Evolutionary conservation across 768 basidiomycete genomes (phyloP).

Genomic region (Macrolepiota dolichaula): DNA sequence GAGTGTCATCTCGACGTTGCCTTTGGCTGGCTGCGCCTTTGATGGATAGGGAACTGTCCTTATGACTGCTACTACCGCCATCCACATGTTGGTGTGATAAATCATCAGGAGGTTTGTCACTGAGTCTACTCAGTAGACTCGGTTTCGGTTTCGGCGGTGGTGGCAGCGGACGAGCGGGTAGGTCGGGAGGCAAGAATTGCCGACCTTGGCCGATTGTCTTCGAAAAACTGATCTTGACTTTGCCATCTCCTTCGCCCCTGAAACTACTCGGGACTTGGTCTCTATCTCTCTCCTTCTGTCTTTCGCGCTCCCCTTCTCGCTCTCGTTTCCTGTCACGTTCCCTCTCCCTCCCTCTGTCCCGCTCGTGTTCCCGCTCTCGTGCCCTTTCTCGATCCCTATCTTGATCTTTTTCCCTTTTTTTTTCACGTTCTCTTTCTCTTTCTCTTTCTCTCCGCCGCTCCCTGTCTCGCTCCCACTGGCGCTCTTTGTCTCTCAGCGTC

Average conservation of each 20-base stretch:
- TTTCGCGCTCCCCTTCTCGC: conserved; percentile 14
- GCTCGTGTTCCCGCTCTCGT: background rate
- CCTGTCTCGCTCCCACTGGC: conserved; percentile 13
- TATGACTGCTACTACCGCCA: background rate
- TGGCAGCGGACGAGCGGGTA: conserved; percentile 1
- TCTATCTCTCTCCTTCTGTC: conserved; percentile 18
- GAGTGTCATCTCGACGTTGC: conserved; percentile 10
- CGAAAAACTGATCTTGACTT: conserved; percentile 4
- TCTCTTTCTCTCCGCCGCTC: conserved; percentile 19
- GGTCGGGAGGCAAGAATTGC: background rate
- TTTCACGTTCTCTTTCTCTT: conserved; percentile 12
- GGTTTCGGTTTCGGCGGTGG: background rate
- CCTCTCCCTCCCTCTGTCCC: background rate
- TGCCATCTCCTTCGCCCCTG: background rate
- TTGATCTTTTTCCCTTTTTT: conserved; percentile 5
- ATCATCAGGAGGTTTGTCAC: background rate
- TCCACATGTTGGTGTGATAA: background rate
- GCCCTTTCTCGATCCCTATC: conserved; percentile 9
- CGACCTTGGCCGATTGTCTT: background rate
- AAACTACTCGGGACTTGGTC: conserved; percentile 9
- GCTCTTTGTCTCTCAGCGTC: conserved; percentile 21
- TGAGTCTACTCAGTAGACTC: background rate
- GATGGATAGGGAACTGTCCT: conserved; percentile 1
- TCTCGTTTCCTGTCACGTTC: conserved; percentile 12
- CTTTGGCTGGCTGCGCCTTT: conserved; percentile 10